Conservation (phyloP, 2,329 filamentous ascomycete genomes). For the Capronia coronata region DNA sequence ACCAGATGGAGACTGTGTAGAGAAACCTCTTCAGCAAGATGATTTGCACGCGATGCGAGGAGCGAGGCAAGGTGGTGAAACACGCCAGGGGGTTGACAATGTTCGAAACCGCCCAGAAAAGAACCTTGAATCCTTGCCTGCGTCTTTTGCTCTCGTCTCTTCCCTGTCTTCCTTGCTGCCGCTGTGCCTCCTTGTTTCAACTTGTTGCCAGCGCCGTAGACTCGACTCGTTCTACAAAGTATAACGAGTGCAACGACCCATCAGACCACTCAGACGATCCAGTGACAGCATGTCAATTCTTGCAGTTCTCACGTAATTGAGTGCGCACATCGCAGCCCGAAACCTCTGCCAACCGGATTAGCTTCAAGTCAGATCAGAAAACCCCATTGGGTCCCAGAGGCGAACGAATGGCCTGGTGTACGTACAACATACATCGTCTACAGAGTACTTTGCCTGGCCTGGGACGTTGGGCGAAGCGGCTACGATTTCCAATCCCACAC, state of each 20-base stretch:
- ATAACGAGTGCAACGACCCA: background rate
- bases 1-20: background rate
- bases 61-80: conserved; percentile 16
- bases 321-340: background rate
- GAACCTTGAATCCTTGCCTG: background rate
- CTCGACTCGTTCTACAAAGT: background rate
- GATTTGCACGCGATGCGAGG: conserved; percentile 16
- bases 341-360: background rate
- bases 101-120: conserved; percentile 5
- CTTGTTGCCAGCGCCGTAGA: conserved; percentile 17
- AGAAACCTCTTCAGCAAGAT: conserved; percentile 3
- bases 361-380: background rate
- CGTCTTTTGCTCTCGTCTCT: background rate
- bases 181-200: conserved; percentile 20
- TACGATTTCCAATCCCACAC: background rate
- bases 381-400: background rate
- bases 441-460: no score
- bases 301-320: background rate
- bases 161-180: background rate
- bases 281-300: background rate
- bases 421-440: no score
- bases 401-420: background rate
- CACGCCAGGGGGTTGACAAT: conserved; percentile 14
- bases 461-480: no score
- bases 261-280: conserved; percentile 1